Base-by-base conservation (phyloP, 345 rosid species). In the Bruguiera gymnorhiza region DNA sequence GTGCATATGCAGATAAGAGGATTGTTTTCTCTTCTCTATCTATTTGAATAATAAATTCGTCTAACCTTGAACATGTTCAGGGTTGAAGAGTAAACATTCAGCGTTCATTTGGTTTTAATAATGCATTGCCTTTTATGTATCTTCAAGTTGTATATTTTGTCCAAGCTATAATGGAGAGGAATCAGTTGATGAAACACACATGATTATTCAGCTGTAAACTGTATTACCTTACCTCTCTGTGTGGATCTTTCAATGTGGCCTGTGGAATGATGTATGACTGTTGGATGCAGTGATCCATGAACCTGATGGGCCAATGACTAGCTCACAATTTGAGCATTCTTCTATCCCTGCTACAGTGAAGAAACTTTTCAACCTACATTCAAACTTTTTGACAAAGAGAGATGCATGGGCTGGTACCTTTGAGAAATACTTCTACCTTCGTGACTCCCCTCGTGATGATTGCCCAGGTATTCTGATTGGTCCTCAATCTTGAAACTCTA, bases 331-430 rank as follows among this genome's bases (percentile, higher is more conserved):
- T 32, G 98, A 96, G 75, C 99, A 96, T 79, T 83, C 99, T 69
- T 92, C 99, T 23, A 83, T 96, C 70, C 95, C 99, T 0, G 99
- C 98, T 31, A 96, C 99, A 0, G 99, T 92, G 31, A 96, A 90
- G 91, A 90, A 86, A 77, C 99, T 96, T 74, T 96, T 92, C 75
- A 89, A 90, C 78, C 85, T 96, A 8, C 88, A 87, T 0, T 92
- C 97, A 0, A 89, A 89, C 79, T 96, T 96, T 83, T 72, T 92
- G 65, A 90, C 99, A 0, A 96, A 92, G 84, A 90, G 98, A 79
- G 99, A 96, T 82, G 98, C 98, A 1, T 96, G 98, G 98, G 99
- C 99, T 69, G 96, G 96, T 72, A 96, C 88, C 55, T 96, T 96
- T 15, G 99, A 92, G 77, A 86, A 78, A 21, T 86, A 84, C 82